Percentiles rank a stretch among this genome's conserved stretches.
These are phyloP conservation scores for Sphaerobolus stellatus DNA, from an alignment of 1,284 basidiomycete species.

Conservation along the genomic window DNA sequence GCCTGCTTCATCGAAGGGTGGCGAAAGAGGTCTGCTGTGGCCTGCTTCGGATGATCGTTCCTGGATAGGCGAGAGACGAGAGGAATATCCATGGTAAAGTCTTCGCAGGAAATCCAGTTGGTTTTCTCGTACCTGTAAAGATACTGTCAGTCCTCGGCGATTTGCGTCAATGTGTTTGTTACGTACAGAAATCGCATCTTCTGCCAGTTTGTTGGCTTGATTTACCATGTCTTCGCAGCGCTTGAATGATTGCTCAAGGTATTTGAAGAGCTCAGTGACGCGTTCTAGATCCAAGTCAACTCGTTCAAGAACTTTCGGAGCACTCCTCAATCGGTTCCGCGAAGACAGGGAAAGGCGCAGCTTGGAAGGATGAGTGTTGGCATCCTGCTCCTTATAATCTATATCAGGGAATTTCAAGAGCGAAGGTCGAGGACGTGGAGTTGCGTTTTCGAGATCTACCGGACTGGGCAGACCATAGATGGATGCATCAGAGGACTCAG, in stretches of 20 bases:
- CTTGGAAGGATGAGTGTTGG: background rate
- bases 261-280: background rate
- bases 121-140: slow-evolving; percentile 8
- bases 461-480: background rate
- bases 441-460: background rate
- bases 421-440: background rate
- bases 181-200: slow-evolving; percentile 8
- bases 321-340: background rate
- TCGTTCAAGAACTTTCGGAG: slow-evolving; percentile 2
- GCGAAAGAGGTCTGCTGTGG: background rate
- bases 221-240: background rate
- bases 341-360: background rate
- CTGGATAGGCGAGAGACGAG: slow-evolving; percentile 5
- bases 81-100: slow-evolving; percentile 1
- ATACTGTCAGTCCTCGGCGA: background rate
- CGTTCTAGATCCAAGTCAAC: background rate
- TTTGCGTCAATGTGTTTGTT: too few relatives aligned
- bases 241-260: background rate
- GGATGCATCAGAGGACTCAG: background rate
- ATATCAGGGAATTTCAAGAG: background rate
- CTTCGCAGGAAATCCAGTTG: background rate
- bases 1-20: background rate
- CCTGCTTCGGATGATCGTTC: background rate
- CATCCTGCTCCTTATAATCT: background rate
- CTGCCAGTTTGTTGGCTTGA: background rate